Conservation (phyloP, 805 yeast genomes). For the Wickerhamiella shivajii region DNA sequence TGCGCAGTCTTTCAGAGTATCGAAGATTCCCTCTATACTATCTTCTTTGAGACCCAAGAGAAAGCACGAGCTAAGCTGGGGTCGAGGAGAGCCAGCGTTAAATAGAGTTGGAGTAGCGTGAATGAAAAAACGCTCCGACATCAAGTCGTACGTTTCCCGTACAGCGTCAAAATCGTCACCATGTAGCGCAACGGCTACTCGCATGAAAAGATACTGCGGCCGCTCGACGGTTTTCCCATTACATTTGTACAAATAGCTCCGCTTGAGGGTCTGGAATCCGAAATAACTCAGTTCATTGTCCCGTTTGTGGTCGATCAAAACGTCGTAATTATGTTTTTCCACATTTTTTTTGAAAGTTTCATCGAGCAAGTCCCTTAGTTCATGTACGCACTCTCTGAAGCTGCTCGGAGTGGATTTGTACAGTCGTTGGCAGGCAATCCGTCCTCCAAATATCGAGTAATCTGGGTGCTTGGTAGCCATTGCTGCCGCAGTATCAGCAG, state of each 20-base stretch:
- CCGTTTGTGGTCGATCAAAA: constrained; percentile 53
- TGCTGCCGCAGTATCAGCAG: constrained; percentile 91
- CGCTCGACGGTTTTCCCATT: constrained; percentile 51
- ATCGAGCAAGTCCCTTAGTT: constrained; percentile 49
- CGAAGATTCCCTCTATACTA: constrained; percentile 84
- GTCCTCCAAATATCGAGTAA: constrained; percentile 69
- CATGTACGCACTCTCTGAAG: constrained; percentile 55
- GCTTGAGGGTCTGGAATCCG: constrained; percentile 75
- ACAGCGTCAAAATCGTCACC: constrained; percentile 45
- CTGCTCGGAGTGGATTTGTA: constrained; percentile 76
- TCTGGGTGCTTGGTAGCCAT: constrained; percentile 95
- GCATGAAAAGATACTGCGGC: constrained; percentile 73
- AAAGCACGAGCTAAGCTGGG: constrained; percentile 81
- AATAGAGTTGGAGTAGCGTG: constrained; percentile 92
- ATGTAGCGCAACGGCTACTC: constrained; percentile 85
- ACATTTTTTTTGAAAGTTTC: constrained; percentile 43
- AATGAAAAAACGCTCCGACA: constrained; percentile 71
- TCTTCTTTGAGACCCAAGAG: constrained; percentile 79
- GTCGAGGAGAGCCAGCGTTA: constrained; percentile 72
- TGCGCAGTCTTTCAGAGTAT: constrained; percentile 74
- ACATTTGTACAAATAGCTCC: constrained; percentile 54
- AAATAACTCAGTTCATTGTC: constrained; percentile 64
- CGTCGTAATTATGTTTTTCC: not conserved
- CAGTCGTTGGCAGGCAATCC: constrained; percentile 76
- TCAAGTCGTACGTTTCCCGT: constrained; percentile 63